Percentiles rank a stretch among this genome's conserved stretches.
These are phyloP conservation scores for Penicillium sclerotigenum DNA, from an alignment of 2,329 filamentous ascomycete species.

Conservation along the genomic window DNA sequence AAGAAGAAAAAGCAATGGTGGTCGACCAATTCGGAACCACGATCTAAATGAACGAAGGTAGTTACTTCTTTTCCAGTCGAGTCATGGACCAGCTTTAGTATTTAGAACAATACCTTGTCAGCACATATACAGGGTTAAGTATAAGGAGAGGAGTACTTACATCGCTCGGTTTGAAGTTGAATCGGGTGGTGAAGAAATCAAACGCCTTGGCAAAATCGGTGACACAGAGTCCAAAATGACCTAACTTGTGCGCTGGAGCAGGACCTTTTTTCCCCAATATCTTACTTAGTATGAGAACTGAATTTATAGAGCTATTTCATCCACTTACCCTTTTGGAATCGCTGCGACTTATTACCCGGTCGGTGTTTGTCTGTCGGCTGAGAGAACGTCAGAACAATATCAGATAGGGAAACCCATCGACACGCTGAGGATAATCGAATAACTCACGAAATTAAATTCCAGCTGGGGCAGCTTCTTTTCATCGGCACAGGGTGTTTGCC, in stretches of 20 bases:
- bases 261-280: background rate
- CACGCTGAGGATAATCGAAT: too few relatives aligned
- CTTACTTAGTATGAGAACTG: background rate
- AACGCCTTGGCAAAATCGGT: background rate
- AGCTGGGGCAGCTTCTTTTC: background rate
- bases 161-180: background rate
- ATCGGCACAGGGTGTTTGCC: background rate
- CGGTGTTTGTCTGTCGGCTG: background rate
- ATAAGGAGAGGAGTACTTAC: background rate
- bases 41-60: conserved; percentile 3
- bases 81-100: background rate
- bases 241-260: background rate
- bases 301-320: too few relatives aligned
- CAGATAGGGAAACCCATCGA: too few relatives aligned
- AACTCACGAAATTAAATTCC: background rate
- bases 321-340: background rate
- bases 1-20: conserved; percentile 8
- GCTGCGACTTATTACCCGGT: background rate
- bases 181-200: background rate
- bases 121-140: background rate
- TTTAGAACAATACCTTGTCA: background rate
- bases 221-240: background rate
- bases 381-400: background rate
- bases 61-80: background rate
- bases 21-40: conserved; percentile 1